These are phyloP conservation scores for Protoeuglena noctilucae DNA, from an alignment of 139 green algal genomes.

Conservation along the genomic window DNA sequence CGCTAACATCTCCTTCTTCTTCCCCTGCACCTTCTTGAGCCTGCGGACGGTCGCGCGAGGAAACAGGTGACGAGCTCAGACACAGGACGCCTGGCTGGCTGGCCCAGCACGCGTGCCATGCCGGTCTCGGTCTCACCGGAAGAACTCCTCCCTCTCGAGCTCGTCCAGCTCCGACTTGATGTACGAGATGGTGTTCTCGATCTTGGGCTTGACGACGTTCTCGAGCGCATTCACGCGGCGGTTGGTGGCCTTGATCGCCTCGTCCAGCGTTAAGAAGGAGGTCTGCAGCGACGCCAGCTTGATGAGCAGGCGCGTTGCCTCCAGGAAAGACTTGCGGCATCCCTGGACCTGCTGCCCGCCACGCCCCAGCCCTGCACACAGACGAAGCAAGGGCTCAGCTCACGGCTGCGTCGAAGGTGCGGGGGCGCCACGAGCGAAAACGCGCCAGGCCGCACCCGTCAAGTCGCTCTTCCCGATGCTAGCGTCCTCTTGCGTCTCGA, in stretches of 20 bases:
- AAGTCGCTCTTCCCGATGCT: background rate
- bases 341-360: constrained; percentile 86
- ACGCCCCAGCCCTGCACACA: constrained; percentile 66
- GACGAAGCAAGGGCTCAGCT: no score
- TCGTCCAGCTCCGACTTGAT: constrained; percentile 99
- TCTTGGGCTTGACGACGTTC: constrained; percentile 87
- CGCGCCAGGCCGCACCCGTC: no score
- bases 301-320: constrained; percentile 75
- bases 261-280: constrained; percentile 94
- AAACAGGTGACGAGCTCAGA: no score
- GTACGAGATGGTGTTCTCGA: constrained; percentile 98
- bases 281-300: constrained; percentile 91
- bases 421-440: no score
- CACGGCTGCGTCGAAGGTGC: no score
- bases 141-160: constrained; percentile 99
- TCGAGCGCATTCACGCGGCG: constrained; percentile 94
- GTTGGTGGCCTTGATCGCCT: constrained; percentile 94
- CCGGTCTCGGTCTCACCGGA: no score
- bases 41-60: no score
- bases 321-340: constrained; percentile 60
- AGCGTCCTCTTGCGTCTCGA: constrained; percentile 51
- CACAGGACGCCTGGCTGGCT: no score
- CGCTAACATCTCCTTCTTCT: constrained; percentile 57
- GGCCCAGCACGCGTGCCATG: no score
- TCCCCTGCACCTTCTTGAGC: constrained; percentile 89